A percentile compares a stretch with the other conserved stretches of the same genome.
phyloP scores from a whole-genome alignment of 169 alveolate species.

The Cryptosporidium meleagridis region DNA sequence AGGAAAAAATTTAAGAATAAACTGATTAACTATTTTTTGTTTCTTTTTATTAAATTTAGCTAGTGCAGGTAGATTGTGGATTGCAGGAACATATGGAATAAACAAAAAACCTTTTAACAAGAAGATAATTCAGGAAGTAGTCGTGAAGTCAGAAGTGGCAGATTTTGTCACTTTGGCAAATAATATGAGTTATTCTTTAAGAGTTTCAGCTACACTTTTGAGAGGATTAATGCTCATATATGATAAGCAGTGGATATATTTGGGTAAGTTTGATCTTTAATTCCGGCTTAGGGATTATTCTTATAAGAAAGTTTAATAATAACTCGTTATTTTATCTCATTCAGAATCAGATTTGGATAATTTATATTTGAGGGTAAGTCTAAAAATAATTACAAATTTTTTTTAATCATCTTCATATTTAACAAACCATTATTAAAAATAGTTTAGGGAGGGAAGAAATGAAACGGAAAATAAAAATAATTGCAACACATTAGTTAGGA shows the following conservation, averaged over 20 bases:
- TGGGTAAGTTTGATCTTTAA: slow-evolving; percentile 11
- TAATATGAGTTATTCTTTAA: slow-evolving; percentile 47
- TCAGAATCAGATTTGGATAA: slow-evolving; percentile 30
- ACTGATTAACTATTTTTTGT: neutral
- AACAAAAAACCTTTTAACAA: slow-evolving; percentile 44
- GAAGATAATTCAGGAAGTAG: slow-evolving; percentile 49
- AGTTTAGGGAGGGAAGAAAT: slow-evolving; percentile 40
- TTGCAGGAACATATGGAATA: slow-evolving; percentile 64
- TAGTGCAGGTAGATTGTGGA: slow-evolving; percentile 53
- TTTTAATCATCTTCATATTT: neutral
- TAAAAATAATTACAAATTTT: neutral
- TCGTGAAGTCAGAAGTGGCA: neutral
- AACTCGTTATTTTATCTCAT: neutral
- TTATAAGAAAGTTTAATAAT: neutral
- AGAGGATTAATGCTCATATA: slow-evolving; percentile 47
- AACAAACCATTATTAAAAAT: neutral
- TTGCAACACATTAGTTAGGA: neutral
- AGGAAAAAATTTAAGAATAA: neutral
- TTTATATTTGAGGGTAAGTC: slow-evolving; percentile 46
- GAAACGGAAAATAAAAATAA: neutral
- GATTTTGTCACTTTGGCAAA: slow-evolving; percentile 34
- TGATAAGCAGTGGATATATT: slow-evolving; percentile 51
- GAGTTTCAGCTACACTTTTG: slow-evolving; percentile 37
- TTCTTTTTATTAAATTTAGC: neutral
- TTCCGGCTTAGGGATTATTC: neutral